Base-by-base conservation (phyloP, 352 stramenopile species). In the Elongisporangium senticosum region DNA sequence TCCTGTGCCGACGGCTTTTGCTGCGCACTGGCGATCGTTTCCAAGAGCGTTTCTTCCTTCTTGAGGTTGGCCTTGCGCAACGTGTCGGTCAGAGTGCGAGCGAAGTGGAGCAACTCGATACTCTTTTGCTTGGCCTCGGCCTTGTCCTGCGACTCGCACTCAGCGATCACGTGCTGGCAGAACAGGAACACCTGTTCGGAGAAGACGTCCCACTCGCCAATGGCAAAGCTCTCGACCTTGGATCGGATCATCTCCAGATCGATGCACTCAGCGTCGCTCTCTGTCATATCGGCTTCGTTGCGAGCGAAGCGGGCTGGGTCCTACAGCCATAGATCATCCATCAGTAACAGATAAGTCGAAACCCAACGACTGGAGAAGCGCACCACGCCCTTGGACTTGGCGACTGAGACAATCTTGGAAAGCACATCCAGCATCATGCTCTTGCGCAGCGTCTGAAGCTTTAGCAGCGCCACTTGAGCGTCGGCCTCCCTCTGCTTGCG, bases 341-440 rank as follows among this genome's bases (percentile, higher is more conserved):
- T 43, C 13, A 43, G 33, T 10, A 43, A 17, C 11, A 17, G 11
- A 43, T 17, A 43, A 14, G 8, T 4, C 13, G 1, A 43, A 5
- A 0, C 15, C 2, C 3, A 17, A 49, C n/a, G 53, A 8, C 64
- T 64, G 1, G 76, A 81, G 24, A 86, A 83, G 63, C 62, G 49
- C 47, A 75, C 65, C 56, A 90, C 80, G 17, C 68, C 71, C 56
- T 92, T 92, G 22, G 78, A 86, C 56, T 83, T 86, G 6, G 83
- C 83, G 6, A 92, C 83, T 13, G 79, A 90, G 20, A 82, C 71
- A 65, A 92, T 90, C 74, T 92, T 92, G 7, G 79, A 89, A 53
- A 92, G 54, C 24, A 92, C 80, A 37, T 92, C 83, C 20, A 90
- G 75, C 68, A 92, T 62, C 83, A 92, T 86, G 55, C 58, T 84